Evolutionary conservation across 2,329 filamentous ascomycete species (phyloP), one percentile per base, ranked within the genome.

Genomic region (Fusarium sp.): DNA sequence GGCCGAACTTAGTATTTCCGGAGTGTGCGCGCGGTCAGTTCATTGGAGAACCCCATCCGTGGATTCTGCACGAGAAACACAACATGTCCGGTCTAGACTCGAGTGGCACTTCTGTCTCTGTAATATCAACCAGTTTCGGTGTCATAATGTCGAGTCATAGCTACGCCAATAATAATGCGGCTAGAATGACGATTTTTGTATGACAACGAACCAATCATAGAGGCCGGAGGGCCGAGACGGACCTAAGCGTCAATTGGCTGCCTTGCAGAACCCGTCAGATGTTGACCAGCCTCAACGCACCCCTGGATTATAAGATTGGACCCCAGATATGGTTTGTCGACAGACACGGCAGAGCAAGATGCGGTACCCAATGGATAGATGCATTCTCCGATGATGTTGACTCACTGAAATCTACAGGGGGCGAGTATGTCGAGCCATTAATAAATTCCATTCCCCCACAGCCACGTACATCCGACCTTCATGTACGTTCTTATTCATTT

Each of bases 351-450:
- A 15, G 9, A 36, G 22, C 0, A 5, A 2, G 33, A 5, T 14
- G 7, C 14, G 14, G 22, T 3, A 38, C 38, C 28, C 11, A 14
- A 36, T 28, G 4, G 5, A 11, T 10, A 5, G 6, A 1, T 33
- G 5, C 2, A 3, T 0, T 2, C 26, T 31, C 22, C 31, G 6
- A 19, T n/a, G 14, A 1, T 2, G 1, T 4, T 17, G 11, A 15
- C 28, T 13, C 8, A 5, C 14, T n/a, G 10, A 0, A 3, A 3
- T 34, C 2, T 3, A 21, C n/a, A 7, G 2, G 10, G 8, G 28
- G 15, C 15, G 34, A 36, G 14, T 15, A 36, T 17, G 34, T 15
- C 15, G 14, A 36, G 9, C 15, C 2, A 1, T 11, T 53, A 5
- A 21, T 26, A 40, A 40, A 19, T 47, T 39, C 17, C 33, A 39